phyloP scores from a whole-genome alignment of 129 eudicot genomes.

The Helichrysum umbraculigerum region DNA sequence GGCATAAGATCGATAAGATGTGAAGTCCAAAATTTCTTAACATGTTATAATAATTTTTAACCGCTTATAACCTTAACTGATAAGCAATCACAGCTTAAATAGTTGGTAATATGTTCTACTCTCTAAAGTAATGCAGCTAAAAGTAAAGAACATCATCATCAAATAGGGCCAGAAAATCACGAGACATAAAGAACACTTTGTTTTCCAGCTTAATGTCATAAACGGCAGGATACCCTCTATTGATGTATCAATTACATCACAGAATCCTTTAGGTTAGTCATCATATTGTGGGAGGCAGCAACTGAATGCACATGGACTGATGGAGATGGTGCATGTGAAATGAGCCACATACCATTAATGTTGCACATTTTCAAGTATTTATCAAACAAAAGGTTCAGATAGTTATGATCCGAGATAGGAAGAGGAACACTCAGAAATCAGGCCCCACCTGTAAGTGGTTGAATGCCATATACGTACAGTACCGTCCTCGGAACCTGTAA shows the following conservation, averaged over 20 bases:
- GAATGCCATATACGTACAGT: constrained; percentile 97
- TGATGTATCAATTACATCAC: neutral
- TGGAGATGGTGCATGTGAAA: neutral
- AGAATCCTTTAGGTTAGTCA: constrained; percentile 4
- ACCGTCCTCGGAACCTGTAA: constrained; percentile 87
- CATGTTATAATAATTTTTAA: neutral
- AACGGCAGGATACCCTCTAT: neutral
- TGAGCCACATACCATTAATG: neutral
- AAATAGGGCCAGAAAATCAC: constrained; percentile 6
- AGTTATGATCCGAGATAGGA: neutral
- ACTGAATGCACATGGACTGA: neutral
- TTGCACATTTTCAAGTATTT: neutral
- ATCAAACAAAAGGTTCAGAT: neutral
- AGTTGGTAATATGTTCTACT: neutral
- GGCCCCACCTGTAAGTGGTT: constrained; percentile 76
- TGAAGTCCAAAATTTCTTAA: constrained; percentile 5
- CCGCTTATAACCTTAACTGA: constrained; percentile 10
- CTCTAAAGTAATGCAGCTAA: constrained; percentile 19
- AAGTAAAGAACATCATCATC: constrained; percentile 10
- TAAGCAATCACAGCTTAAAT: constrained; percentile 6
- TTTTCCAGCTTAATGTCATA: neutral
- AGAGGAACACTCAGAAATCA: neutral
- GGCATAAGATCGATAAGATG: constrained; percentile 20
- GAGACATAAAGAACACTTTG: neutral
- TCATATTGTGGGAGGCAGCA: neutral